Evolutionary conservation across 306 rosid species (phyloP).

Genomic region (Vachellia collinsii): DNA sequence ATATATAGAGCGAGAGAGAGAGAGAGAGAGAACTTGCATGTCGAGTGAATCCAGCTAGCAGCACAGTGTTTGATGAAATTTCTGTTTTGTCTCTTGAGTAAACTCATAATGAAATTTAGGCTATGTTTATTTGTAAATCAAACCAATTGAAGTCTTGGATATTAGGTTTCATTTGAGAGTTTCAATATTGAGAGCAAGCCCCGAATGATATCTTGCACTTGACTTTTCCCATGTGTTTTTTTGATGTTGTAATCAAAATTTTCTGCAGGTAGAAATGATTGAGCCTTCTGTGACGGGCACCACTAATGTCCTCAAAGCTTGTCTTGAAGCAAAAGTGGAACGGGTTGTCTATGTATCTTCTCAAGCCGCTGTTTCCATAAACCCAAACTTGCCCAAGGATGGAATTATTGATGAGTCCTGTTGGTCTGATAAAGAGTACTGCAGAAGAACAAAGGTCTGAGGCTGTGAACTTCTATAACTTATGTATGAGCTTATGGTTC

Average conservation of each 20-base stretch:
- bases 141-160: background rate
- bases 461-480: slow-evolving; percentile 1
- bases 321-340: slow-evolving; percentile 49
- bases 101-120: background rate
- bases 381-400: slow-evolving; percentile 33
- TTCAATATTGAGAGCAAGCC: background rate
- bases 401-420: slow-evolving; percentile 48
- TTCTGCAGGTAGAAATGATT: slow-evolving; percentile 55
- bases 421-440: slow-evolving; percentile 57
- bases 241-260: background rate
- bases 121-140: background rate
- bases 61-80: background rate
- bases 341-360: slow-evolving; percentile 49
- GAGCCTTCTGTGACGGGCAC: slow-evolving; percentile 82
- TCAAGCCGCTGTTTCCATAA: slow-evolving; percentile 18
- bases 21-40: background rate
- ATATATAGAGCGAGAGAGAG: no score
- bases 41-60: background rate
- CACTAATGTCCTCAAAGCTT: slow-evolving; percentile 48
- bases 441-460: slow-evolving; percentile 40
- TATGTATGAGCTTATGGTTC: slow-evolving; percentile 15
- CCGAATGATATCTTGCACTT: background rate
- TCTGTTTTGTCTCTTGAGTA: background rate
- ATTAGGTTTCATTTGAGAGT: background rate
- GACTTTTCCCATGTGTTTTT: background rate